A percentile compares a stretch with the other conserved stretches of the same genome.
Evolutionary conservation across 176 grass and related monocot genomes (phyloP).

Genomic region (Phoenix roebelenii): DNA sequence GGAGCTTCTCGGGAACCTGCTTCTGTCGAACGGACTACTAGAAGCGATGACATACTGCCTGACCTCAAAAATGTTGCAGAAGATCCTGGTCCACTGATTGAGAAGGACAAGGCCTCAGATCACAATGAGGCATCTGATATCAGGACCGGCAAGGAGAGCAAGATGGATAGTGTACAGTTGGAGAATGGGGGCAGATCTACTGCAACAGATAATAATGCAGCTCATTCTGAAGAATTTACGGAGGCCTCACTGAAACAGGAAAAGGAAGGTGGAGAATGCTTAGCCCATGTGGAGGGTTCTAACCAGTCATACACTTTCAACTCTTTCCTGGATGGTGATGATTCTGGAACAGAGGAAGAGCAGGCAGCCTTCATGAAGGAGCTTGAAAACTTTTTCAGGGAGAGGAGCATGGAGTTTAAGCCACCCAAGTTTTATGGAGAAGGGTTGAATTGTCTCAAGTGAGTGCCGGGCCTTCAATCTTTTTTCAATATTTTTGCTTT

Average conservation of each 20-base stretch:
- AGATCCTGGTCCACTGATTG: slow-evolving; percentile 2
- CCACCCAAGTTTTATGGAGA: slow-evolving; percentile 97
- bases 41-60: neutral
- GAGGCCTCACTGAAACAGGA: slow-evolving; percentile 31
- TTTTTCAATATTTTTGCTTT: neutral
- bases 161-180: neutral
- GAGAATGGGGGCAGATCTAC: neutral
- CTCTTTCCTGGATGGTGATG: slow-evolving; percentile 70
- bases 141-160: neutral
- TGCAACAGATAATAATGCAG: slow-evolving; percentile 31
- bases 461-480: slow-evolving; percentile 12
- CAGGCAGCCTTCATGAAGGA: slow-evolving; percentile 87
- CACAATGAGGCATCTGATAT: slow-evolving; percentile 2
- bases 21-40: neutral
- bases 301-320: slow-evolving; percentile 31
- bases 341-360: slow-evolving; percentile 86
- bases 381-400: slow-evolving; percentile 79
- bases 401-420: slow-evolving; percentile 83
- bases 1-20: neutral
- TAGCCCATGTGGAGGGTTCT: slow-evolving; percentile 15
- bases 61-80: neutral
- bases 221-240: slow-evolving; percentile 17
- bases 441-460: slow-evolving; percentile 98
- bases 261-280: slow-evolving; percentile 22
- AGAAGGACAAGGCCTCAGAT: neutral